Base-by-base conservation (phyloP, 2,329 filamentous ascomycete species). In the Septoria linicola region DNA sequence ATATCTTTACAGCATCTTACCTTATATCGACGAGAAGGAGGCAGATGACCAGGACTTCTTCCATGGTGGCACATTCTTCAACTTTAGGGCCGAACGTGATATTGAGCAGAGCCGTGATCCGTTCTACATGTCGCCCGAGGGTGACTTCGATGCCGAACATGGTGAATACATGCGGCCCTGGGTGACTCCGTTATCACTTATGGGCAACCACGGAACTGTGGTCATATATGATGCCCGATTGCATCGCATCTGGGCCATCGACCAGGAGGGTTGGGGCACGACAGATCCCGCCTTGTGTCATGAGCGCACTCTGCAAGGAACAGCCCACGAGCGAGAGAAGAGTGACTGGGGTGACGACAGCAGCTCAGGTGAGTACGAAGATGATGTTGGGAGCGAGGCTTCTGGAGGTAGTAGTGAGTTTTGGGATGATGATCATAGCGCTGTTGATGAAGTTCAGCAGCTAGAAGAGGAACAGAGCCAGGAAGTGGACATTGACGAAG, bases 1-100 rank as follows among this genome's bases (percentile, higher is more conserved):
- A 21, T 51, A 55, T 31, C 43, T 55, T 19, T 51, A 55, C 53
- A 51, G 35, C 20, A 51, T 55, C 17, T 34, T 55, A 6, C 53
- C 53, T 3, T 55, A 55, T 30, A 45, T 55, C 48, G 48, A 55
- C 20, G 17, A 11, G 4, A 27, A 34, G 1, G 10, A 47, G 23
- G 42, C 53, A 11, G 41, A 27, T 17, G 41, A 19, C 3, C 21
- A 41, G 14, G 51, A 50, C 41, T 54, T 54, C 41, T 50, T 54
- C 35, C 51, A 54, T 36, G 40, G 46, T 16, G 41, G 51, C 10
- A 21, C 32, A 3, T 54, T 54, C 30, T 23, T 34, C 35, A 30
- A 54, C 27, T 34, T 32, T n/a, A 23, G 17, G 11, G 31, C 41
- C 13, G 5, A 32, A 11, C 19, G 14, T 10, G 40, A 54, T 13